phyloP scores from a whole-genome alignment of 805 yeast genomes.

The Saccharomyces paradoxus region DNA sequence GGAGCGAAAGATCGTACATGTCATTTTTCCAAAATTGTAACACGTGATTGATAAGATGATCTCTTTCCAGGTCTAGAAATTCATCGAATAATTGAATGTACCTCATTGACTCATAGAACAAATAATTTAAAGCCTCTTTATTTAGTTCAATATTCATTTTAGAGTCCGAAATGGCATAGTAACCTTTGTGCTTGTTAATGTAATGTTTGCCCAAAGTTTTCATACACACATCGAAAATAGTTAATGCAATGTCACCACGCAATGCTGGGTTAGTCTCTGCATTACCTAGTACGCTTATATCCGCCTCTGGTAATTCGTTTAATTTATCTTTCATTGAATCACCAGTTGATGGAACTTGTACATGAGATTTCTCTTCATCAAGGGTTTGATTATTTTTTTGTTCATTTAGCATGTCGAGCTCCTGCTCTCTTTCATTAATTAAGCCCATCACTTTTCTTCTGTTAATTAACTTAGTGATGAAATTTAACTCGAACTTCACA shows the following conservation, averaged over 20 bases:
- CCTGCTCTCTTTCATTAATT: conserved; percentile 65
- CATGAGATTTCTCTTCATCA: conserved; percentile 28
- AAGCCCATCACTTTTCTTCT: conserved; percentile 78
- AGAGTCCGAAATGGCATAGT: conserved; percentile 26
- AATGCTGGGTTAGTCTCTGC: conserved; percentile 78
- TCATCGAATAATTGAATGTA: conserved; percentile 56
- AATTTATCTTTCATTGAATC: conserved; percentile 56
- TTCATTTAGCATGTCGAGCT: conserved; percentile 36
- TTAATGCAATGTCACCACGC: conserved; percentile 62
- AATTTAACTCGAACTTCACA: conserved; percentile 79
- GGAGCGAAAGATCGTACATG: conserved; percentile 30
- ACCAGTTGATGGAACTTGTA: conserved; percentile 41
- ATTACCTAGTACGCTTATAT: conserved; percentile 74
- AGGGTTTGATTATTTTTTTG: conserved; percentile 26
- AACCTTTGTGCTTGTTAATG: conserved; percentile 28
- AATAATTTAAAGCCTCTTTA: conserved; percentile 21
- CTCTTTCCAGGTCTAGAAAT: conserved; percentile 62
- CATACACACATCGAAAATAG: conserved; percentile 62
- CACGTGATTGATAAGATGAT: conserved; percentile 57
- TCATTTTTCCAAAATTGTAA: conserved; percentile 43
- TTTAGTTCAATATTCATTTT: conserved; percentile 28
- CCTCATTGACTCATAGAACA: conserved; percentile 37
- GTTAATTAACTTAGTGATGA: conserved; percentile 72
- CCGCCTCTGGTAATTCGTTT: conserved; percentile 76
- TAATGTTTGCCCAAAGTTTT: conserved; percentile 34